A percentile compares a stretch with the other conserved stretches of the same genome.
These are phyloP conservation scores for Radiomyces spectabilis DNA, from an alignment of 192 early-diverging fungal species.

Conservation along the genomic window DNA sequence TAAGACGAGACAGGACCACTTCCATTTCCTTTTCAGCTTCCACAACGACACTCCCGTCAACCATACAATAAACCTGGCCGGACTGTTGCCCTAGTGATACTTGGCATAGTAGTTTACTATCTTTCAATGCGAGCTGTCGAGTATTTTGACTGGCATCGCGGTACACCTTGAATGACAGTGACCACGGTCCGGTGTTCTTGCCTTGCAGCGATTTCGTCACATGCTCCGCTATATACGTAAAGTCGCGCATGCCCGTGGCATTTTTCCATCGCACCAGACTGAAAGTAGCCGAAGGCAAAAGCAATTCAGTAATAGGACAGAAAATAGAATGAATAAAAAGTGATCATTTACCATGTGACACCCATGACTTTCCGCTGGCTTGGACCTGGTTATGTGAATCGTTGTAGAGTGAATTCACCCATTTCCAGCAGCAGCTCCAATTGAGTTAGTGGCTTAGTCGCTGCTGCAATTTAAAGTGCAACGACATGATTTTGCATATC, in stretches of 20 bases:
- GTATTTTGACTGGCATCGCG: conserved; percentile 16
- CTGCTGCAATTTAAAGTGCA: no score
- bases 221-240: conserved; percentile 26
- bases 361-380: no score
- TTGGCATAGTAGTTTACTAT: conserved; percentile 26
- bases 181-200: conserved; percentile 29
- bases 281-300: not conserved
- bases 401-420: no score
- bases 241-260: conserved; percentile 33
- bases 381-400: no score
- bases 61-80: conserved; percentile 34
- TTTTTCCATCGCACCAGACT: conserved; percentile 35
- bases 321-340: not conserved
- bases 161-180: conserved; percentile 27
- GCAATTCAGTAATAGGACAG: not conserved
- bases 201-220: conserved; percentile 31
- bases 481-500: not conserved
- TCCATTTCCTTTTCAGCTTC: conserved; percentile 47
- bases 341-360: conserved; percentile 14
- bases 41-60: conserved; percentile 39
- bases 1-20: conserved; percentile 35
- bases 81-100: conserved; percentile 27
- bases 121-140: conserved; percentile 7
- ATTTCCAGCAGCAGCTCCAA: no score
- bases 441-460: no score